These are phyloP conservation scores for Talaromyces sp. DNA, from an alignment of 2,329 filamentous ascomycete genomes.

Conservation along the genomic window DNA sequence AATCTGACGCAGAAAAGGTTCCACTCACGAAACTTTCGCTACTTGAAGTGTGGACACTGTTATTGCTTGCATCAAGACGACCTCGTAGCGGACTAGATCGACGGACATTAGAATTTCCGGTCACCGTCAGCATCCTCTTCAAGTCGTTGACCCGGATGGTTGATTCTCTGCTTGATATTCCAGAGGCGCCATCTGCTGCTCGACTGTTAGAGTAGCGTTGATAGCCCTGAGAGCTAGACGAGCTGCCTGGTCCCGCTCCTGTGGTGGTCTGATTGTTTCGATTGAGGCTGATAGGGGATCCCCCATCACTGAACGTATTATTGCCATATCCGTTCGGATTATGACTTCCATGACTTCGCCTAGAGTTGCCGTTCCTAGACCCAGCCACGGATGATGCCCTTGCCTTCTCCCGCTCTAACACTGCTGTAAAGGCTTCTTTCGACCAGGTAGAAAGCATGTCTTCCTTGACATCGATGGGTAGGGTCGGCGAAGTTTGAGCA, in stretches of 20 bases:
- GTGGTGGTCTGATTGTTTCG: conserved; percentile 22
- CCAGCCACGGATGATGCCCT: conserved; percentile 73
- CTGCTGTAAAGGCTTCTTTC: conserved; percentile 67
- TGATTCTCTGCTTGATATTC: conserved; percentile 41
- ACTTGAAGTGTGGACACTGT: conserved; percentile 39
- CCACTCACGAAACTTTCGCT: conserved; percentile 47
- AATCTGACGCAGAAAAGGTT: conserved; percentile 37
- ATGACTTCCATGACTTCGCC: conserved; percentile 28
- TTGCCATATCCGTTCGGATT: conserved; percentile 31
- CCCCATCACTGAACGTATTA: conserved; percentile 30
- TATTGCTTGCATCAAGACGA: conserved; percentile 30
- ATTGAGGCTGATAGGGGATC: conserved; percentile 24
- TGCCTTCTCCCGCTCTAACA: conserved; percentile 63
- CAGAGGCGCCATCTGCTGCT: conserved; percentile 34
- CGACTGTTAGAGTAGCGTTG: conserved; percentile 36
- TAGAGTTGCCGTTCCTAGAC: conserved; percentile 61
- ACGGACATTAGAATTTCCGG: conserved; percentile 33
- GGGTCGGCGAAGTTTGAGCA: conserved; percentile 46
- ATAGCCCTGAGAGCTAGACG: conserved; percentile 29
- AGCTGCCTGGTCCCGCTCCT: conserved; percentile 20
- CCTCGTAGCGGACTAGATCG: conserved; percentile 44
- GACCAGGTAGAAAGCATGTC: conserved; percentile 79
- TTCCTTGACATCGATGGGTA: conserved; percentile 67
- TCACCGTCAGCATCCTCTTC: conserved; percentile 46
- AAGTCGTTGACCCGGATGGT: conserved; percentile 49